A percentile compares a stretch with the other conserved stretches of the same genome.
Evolutionary conservation across 2,329 filamentous ascomycete genomes (phyloP).

Genomic region (Talaromyces sp.): DNA sequence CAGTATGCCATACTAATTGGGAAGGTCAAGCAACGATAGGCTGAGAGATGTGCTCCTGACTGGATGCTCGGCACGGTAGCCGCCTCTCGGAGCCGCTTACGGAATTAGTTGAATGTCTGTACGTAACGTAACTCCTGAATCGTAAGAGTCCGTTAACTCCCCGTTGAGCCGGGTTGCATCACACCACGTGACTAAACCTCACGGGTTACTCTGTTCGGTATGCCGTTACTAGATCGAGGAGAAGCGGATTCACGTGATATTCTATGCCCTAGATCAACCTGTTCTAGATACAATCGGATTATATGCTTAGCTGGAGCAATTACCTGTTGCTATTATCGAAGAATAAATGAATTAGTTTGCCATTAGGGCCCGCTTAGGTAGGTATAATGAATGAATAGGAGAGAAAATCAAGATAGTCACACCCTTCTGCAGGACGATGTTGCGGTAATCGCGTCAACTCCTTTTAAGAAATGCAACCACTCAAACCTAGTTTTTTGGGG

Average conservation of each 20-base stretch:
- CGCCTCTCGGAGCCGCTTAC: not conserved
- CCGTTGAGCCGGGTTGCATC: too few species aligned
- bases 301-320: too few species aligned
- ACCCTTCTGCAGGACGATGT: not conserved
- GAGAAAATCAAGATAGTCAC: not conserved
- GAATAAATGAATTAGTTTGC: too few species aligned
- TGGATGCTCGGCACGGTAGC: not conserved
- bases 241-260: not conserved
- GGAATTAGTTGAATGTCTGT: not conserved
- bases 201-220: too few species aligned
- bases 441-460: not conserved
- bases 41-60: not conserved
- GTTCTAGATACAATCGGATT: not conserved
- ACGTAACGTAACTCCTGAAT: too few species aligned
- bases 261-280: not conserved
- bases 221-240: not conserved
- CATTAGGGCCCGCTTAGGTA: not conserved
- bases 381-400: not conserved
- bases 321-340: too few species aligned
- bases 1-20: not conserved
- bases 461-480: not conserved
- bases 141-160: too few species aligned
- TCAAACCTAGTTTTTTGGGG: not conserved
- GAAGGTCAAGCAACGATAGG: not conserved
- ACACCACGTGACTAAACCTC: not conserved